Percentiles rank a stretch among this genome's conserved stretches.
Evolutionary conservation across 148 eudicot genomes (phyloP).

Genomic region (Camellia lanceoleosa): DNA sequence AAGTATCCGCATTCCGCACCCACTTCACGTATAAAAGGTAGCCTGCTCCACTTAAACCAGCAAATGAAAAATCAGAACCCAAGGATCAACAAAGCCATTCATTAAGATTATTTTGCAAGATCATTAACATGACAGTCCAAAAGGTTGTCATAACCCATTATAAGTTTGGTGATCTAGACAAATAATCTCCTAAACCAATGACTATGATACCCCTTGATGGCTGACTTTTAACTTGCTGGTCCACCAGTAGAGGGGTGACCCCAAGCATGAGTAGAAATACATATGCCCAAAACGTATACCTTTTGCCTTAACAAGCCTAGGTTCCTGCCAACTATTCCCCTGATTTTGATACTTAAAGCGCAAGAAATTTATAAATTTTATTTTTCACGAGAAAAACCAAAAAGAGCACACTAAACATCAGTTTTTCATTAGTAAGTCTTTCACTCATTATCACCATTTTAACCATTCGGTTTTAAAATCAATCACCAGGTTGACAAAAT

Average conservation of each 20-base stretch:
- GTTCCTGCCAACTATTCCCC: not conserved
- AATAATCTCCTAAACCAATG: slow-evolving; percentile 5
- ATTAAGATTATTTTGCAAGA: slow-evolving; percentile 7
- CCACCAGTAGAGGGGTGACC: not conserved
- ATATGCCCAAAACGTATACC: not conserved
- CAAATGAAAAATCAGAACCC: not conserved
- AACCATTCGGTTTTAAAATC: not conserved
- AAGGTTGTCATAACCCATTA: not conserved
- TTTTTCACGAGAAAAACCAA: not conserved
- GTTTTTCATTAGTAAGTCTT: not conserved
- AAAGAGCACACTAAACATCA: not conserved
- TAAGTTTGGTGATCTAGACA: slow-evolving; percentile 6
- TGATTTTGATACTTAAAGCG: not conserved
- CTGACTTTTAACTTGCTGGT: slow-evolving; percentile 11
- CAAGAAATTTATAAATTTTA: not conserved
- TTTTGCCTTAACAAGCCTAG: not conserved
- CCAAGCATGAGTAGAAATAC: not conserved
- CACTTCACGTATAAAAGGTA: not conserved
- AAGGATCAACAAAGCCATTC: slow-evolving; percentile 11
- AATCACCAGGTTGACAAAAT: not conserved
- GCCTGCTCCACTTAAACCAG: not conserved
- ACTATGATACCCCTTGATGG: slow-evolving; percentile 3
- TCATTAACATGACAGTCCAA: slow-evolving; percentile 7
- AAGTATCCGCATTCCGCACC: not conserved
- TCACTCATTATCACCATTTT: not conserved